Evolutionary conservation across 192 early-diverging fungal species (phyloP).

Genomic region (Coemansia sp.): DNA sequence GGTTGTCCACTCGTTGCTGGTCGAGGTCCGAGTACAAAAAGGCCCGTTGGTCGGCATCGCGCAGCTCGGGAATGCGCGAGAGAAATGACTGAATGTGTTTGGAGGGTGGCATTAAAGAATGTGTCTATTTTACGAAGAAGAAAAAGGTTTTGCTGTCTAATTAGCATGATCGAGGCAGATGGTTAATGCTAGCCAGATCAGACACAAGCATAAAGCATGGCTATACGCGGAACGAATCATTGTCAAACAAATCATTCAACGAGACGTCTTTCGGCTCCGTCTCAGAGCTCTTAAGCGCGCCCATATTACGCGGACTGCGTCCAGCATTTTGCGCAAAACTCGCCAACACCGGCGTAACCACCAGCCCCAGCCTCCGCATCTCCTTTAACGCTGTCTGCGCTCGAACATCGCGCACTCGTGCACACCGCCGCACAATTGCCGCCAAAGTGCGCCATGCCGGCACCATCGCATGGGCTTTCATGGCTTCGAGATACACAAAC

Average conservation of each 20-base stretch:
- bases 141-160: not conserved
- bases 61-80: conserved; percentile 17
- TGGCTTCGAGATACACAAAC: conserved; percentile 71
- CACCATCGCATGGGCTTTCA: conserved; percentile 63
- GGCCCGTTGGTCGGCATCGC: conserved; percentile 35
- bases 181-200: not conserved
- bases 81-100: not conserved
- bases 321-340: conserved; percentile 33
- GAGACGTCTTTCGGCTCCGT: not conserved
- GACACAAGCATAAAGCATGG: not conserved
- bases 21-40: conserved; percentile 47
- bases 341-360: conserved; percentile 34
- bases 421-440: conserved; percentile 58
- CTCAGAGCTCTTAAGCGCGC: no score
- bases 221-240: not conserved
- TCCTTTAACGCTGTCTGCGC: conserved; percentile 61
- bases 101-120: conserved; percentile 2
- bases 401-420: conserved; percentile 60
- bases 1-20: conserved; percentile 36
- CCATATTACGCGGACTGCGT: conserved; percentile 17
- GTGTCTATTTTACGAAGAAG: not conserved
- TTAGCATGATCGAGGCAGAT: not conserved
- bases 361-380: conserved; percentile 63
- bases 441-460: conserved; percentile 58
- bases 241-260: not conserved